These are phyloP conservation scores for Rutstroemia sp. DNA, from an alignment of 2,329 filamentous ascomycete species.

Conservation along the genomic window DNA sequence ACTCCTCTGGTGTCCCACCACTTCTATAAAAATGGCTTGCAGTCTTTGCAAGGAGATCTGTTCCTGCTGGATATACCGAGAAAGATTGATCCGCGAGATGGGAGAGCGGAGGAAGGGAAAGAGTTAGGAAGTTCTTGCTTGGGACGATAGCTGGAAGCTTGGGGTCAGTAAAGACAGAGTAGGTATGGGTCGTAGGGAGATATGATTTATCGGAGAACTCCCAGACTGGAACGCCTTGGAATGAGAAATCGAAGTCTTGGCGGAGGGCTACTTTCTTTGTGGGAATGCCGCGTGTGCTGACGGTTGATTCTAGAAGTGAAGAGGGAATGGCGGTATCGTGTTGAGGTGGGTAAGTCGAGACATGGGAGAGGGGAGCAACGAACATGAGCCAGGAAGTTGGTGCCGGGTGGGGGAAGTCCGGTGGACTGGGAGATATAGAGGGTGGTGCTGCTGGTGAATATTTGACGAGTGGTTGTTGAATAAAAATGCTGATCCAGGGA, in stretches of 20 bases:
- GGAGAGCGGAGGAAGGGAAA: neutral
- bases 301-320: neutral
- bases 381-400: constrained; percentile 22
- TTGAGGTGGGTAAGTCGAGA: constrained; percentile 15
- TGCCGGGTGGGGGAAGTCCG: constrained; percentile 18
- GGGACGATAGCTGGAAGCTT: no score
- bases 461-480: constrained; percentile 1
- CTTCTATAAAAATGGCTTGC: neutral
- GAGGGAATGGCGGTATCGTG: constrained; percentile 3
- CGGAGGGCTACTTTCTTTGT: constrained; percentile 14
- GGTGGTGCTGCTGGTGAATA: neutral
- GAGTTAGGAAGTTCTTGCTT: neutral
- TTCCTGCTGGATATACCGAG: neutral
- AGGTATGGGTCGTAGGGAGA: neutral
- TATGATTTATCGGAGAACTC: constrained; percentile 17
- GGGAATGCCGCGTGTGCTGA: neutral
- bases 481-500: constrained; percentile 3
- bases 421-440: constrained; percentile 7
- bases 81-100: no score
- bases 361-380: constrained; percentile 22
- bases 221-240: constrained; percentile 24
- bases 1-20: neutral
- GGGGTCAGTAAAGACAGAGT: neutral
- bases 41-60: neutral
- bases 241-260: constrained; percentile 25